Conservation (phyloP, 2,329 filamentous ascomycete genomes). For the Stromatinia cepivora region DNA sequence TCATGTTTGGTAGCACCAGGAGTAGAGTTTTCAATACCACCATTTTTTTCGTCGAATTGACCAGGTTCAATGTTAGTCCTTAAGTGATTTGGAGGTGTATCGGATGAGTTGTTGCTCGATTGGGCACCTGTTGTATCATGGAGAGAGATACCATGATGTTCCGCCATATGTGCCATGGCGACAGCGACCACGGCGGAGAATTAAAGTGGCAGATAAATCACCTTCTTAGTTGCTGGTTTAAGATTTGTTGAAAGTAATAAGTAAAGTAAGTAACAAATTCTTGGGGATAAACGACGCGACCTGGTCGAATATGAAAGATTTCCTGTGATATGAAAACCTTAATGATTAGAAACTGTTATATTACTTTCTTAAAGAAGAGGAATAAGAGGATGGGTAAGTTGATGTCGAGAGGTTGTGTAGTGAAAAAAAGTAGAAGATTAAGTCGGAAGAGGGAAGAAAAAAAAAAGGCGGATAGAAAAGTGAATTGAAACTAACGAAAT, state of each 20-base stretch:
- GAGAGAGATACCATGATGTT: background rate
- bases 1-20: conserved; percentile 41
- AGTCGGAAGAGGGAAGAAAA: background rate
- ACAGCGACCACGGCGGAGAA: background rate
- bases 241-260: background rate
- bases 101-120: conserved; percentile 27
- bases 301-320: conserved; percentile 20
- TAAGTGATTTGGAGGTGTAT: conserved; percentile 43
- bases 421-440: conserved; percentile 18
- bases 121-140: conserved; percentile 17
- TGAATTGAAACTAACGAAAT: background rate
- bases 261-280: conserved; percentile 17
- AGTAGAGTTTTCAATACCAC: background rate
- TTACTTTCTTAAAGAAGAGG: conserved; percentile 6
- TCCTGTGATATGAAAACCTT: background rate
- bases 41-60: conserved; percentile 62
- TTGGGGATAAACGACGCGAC: conserved; percentile 17
- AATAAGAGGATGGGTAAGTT: conserved; percentile 16
- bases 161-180: conserved; percentile 4
- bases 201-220: background rate
- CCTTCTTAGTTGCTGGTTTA: background rate
- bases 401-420: conserved; percentile 19
- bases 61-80: conserved; percentile 65
- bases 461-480: background rate
- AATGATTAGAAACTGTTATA: background rate